Base-by-base conservation (phyloP, 148 eudicot genomes). In the Rhododendron kiyosumense region DNA sequence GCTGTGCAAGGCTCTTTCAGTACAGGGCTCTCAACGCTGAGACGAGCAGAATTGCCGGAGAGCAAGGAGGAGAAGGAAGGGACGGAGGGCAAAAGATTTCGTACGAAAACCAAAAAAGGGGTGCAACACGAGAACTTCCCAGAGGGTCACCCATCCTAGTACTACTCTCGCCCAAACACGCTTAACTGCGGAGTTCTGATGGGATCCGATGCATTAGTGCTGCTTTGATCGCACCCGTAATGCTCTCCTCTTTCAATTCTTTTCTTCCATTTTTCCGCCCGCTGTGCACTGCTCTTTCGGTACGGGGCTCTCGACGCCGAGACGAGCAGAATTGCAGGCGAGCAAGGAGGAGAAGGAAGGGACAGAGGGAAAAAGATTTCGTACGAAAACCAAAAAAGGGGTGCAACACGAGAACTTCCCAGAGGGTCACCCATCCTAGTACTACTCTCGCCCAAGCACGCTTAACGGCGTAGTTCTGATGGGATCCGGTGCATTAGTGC, bases 361-460 rank as follows among this genome's bases (percentile, higher is more conserved):
- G 32, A 32, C n/a, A 1, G 0, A 0, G 32, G 32, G 32, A 1
- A 32, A 32, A 32, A 32, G 1, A 1, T 32, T 3, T 3, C 38
- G 0, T 3, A 36, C 38, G 3, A 4, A 38, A 4, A 38, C 11
- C 11, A 69, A 34, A 74, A 74, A 32, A 32, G 45, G 43, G 45
- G 34, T 74, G 78, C 78, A 74, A 74, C 78, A 90, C 90, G 86
- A 86, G 77, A 83, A 83, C 90, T 87, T 89, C 87, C 90, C 85
- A 87, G 90, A 5, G 90, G 92, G 93, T 89, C 91, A 91, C 92
- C 91, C 90, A 89, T 91, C 93, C 90, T 86, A 92, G 90, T 87
- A 92, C 90, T 89, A 86, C 93, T 90, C 93, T 94, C 92, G 92
- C 92, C 92, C 90, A 91, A 93, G 91, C 92, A 93, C 89, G 87